A percentile compares a stretch with the other conserved stretches of the same genome.
phyloP scores from a whole-genome alignment of 306 rosid species.

The Trifolium repens region DNA sequence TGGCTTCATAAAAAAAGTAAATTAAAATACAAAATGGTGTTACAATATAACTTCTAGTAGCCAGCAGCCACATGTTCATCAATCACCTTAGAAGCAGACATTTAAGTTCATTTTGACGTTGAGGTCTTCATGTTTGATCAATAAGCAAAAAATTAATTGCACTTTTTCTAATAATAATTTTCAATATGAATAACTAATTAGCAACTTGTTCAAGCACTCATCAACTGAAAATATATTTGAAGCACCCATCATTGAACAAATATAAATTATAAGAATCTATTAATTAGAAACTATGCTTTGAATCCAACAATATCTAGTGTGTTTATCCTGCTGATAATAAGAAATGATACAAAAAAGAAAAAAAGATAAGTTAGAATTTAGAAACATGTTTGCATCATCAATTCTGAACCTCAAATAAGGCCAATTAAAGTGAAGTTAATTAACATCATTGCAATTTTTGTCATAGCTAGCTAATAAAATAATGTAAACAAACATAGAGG shows the following conservation, averaged over 20 bases:
- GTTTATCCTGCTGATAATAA: conserved; percentile 15
- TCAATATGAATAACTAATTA: conserved; percentile 8
- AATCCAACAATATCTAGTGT: conserved; percentile 49
- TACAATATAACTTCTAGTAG: conserved; percentile 6
- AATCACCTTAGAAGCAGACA: conserved; percentile 33
- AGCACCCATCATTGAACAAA: conserved; percentile 10
- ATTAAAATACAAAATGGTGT: conserved; percentile 1
- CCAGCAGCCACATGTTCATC: conserved; percentile 27
- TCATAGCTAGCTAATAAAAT: conserved; percentile 22
- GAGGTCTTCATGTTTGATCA: conserved; percentile 33
- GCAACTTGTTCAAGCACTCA: conserved; percentile 14
- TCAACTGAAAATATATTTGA: conserved; percentile 14
- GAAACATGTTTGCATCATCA: conserved; percentile 44
- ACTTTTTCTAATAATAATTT: conserved; percentile 23
- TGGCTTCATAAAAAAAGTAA: too few species aligned
- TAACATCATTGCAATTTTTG: conserved; percentile 30
- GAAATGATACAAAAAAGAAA: conserved; percentile 19
- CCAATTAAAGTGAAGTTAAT: conserved; percentile 38
- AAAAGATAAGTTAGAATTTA: conserved; percentile 25
- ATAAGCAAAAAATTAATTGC: conserved; percentile 15
- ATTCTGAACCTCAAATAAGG: conserved; percentile 20
- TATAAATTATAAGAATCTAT: conserved; percentile 3
- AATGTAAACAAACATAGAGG: conserved; percentile 9
- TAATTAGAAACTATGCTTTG: conserved; percentile 23
- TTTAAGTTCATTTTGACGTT: conserved; percentile 37